Evolutionary conservation across 2,329 filamentous ascomycete species (phyloP).

Genomic region (Botryotinia narcissicola): DNA sequence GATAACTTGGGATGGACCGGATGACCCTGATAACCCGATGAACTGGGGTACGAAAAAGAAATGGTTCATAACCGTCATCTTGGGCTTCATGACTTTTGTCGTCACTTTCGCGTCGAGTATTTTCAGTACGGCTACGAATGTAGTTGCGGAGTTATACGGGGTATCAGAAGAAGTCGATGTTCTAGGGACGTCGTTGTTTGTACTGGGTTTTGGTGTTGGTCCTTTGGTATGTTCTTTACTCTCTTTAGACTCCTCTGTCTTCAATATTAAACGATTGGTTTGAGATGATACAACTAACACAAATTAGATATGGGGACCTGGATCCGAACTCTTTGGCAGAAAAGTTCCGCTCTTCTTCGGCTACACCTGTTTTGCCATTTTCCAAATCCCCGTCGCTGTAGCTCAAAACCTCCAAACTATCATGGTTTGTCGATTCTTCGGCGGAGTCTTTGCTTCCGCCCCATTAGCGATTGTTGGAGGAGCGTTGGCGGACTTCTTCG

Average conservation of each 20-base stretch:
- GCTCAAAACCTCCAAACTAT: conserved; percentile 54
- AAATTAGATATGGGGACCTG: conserved; percentile 42
- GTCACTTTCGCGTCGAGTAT: conserved; percentile 39
- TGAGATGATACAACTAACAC: background rate
- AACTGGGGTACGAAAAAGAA: conserved; percentile 33
- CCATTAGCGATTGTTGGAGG: conserved; percentile 51
- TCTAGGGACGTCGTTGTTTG: conserved; percentile 65
- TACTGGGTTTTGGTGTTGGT: conserved; percentile 68
- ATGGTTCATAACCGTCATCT: conserved; percentile 31
- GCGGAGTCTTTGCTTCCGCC: conserved; percentile 51
- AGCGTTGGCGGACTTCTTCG: conserved; percentile 63
- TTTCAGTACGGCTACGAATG: conserved; percentile 32
- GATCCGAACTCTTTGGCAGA: conserved; percentile 50
- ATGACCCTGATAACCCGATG: conserved; percentile 23
- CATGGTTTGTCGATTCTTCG: conserved; percentile 53
- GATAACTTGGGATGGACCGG: conserved; percentile 23
- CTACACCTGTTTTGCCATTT: conserved; percentile 49
- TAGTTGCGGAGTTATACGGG: conserved; percentile 27
- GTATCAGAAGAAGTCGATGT: conserved; percentile 48
- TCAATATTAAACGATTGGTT: background rate
- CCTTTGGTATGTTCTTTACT: conserved; percentile 51
- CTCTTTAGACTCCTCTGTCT: background rate
- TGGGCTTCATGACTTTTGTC: conserved; percentile 38
- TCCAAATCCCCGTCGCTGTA: conserved; percentile 54
- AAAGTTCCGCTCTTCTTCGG: conserved; percentile 48